Evolutionary conservation across 164 flowering plant species (phyloP).

Genomic region (Saururus chinensis): DNA sequence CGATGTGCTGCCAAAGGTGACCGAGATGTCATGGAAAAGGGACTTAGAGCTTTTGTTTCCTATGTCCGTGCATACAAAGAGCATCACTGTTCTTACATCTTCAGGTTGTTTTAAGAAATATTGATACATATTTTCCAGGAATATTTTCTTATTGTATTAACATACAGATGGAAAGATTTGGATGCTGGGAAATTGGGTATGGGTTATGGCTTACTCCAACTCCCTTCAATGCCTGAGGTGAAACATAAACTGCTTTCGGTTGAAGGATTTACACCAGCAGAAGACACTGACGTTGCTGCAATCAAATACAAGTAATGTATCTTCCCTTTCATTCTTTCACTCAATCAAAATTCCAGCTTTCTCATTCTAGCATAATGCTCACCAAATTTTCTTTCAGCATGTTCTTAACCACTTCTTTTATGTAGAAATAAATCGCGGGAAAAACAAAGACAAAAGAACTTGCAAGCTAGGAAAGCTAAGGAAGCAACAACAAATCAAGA

Average conservation of each 20-base stretch:
- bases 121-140: not conserved
- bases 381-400: too few species aligned
- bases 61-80: slow-evolving; percentile 92
- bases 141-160: not conserved
- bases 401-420: not conserved
- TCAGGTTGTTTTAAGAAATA: slow-evolving; percentile 42
- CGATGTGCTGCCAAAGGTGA: slow-evolving; percentile 69
- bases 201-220: slow-evolving; percentile 88
- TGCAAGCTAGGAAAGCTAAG: slow-evolving; percentile 50
- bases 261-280: slow-evolving; percentile 55
- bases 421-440: slow-evolving; percentile 80
- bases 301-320: slow-evolving; percentile 74
- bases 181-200: slow-evolving; percentile 86
- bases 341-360: not conserved
- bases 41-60: slow-evolving; percentile 81
- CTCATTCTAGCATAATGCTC: not conserved
- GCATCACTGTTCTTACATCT: slow-evolving; percentile 84
- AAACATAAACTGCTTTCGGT: slow-evolving; percentile 62
- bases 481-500: slow-evolving; percentile 27
- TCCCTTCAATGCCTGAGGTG: slow-evolving; percentile 82
- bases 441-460: slow-evolving; percentile 77
- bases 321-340: not conserved
- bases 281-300: slow-evolving; percentile 54
- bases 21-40: slow-evolving; percentile 95
- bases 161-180: slow-evolving; percentile 78